Base-by-base conservation (phyloP, 768 basidiomycete genomes). In the Tephrocybe rancida region DNA sequence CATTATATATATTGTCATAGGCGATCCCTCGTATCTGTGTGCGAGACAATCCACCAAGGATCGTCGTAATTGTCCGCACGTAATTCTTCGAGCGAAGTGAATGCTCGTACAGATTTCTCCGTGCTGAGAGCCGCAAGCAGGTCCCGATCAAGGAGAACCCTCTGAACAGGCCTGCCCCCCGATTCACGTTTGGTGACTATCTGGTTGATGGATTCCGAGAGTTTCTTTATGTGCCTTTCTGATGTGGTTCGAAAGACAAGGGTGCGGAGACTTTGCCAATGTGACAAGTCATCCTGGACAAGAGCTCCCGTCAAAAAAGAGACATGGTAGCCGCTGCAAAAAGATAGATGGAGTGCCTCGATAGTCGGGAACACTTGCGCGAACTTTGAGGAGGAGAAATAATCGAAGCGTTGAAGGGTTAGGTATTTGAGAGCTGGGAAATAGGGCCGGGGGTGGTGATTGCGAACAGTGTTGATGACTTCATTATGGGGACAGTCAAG, bases 391-490 rank as follows among this genome's bases (percentile, higher is more conserved):
- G 60, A 54, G 5, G 52, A 26, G 29, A 47, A 55, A 53, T 67
- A 63, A 45, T 64, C 62, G 47, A 68, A 61, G 19, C 24, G 9
- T 57, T 55, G 61, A 44, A 62, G 54, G 25, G 73, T 74, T 21
- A 76, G 62, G 56, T 73, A 74, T 48, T 64, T 58, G 26, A 76
- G 64, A 2, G 58, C 29, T 11, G 67, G 70, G 32, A 73, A 73
- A 50, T 65, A 67, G 26, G 56, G 57, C 16, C 26, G 44, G n/a
- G 43, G 46, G 14, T 18, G 25, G 5, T 42, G 10, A 22, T 41
- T 13, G 3, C 29, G 16, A 48, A 59, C 13, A 19, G 37, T 37
- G 19, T 56, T 50, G 26, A 56, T 29, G 22, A 55, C 30, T 16
- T 32, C 41, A 48, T 66, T 61, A 16, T 57, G 63, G 8, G 62